phyloP scores from a whole-genome alignment of 2,329 filamentous ascomycete genomes.

The Microcyclospora tardicrescens region DNA sequence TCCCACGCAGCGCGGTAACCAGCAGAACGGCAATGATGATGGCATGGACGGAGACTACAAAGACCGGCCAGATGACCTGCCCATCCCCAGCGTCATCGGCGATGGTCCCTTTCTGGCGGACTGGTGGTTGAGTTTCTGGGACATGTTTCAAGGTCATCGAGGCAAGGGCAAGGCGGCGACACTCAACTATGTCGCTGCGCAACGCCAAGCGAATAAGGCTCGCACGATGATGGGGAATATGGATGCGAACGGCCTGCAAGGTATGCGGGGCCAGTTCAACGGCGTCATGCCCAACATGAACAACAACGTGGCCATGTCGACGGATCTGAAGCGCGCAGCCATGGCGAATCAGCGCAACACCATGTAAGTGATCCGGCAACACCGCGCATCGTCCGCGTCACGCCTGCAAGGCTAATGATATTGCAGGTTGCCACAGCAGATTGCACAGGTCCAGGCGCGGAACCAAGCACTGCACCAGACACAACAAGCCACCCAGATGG shows the following conservation, averaged over 20 bases:
- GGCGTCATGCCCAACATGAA: constrained; percentile 31
- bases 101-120: constrained; percentile 84
- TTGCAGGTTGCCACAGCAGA: constrained; percentile 16
- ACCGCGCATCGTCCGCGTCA: too few relatives aligned
- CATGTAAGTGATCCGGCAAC: constrained; percentile 8
- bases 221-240: constrained; percentile 57
- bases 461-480: constrained; percentile 44
- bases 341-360: constrained; percentile 12
- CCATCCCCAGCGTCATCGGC: constrained; percentile 55
- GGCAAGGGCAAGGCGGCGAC: constrained; percentile 41
- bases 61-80: constrained; percentile 69
- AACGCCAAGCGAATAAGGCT: constrained; percentile 59
- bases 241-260: constrained; percentile 36
- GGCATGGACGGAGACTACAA: constrained; percentile 57
- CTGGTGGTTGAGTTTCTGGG: constrained; percentile 97
- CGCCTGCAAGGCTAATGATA: too few relatives aligned
- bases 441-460: constrained; percentile 42
- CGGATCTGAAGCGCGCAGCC: constrained; percentile 21
- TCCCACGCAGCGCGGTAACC: constrained; percentile 43
- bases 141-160: constrained; percentile 78
- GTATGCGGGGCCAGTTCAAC: constrained; percentile 44
- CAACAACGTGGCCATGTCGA: constrained; percentile 28
- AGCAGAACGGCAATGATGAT: constrained; percentile 57
- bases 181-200: constrained; percentile 34
- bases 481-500: constrained; percentile 65